phyloP scores from a whole-genome alignment of 768 basidiomycete species.

The Leccinum ochraceum region DNA sequence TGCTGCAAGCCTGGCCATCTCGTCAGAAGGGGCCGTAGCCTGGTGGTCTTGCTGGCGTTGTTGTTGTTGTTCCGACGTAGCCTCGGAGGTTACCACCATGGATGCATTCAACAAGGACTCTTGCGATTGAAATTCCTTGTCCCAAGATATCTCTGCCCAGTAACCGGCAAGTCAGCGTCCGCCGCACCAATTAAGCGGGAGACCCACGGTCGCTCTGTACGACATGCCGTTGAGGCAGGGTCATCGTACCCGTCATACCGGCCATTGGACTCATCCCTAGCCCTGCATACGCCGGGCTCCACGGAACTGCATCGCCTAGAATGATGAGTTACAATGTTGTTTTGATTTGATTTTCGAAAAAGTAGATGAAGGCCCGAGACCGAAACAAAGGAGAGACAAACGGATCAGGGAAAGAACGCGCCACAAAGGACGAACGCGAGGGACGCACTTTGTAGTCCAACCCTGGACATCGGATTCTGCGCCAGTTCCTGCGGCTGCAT shows the following conservation, averaged over 20 bases:
- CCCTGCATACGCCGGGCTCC: conserved; percentile 40
- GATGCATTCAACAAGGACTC: conserved; percentile 42
- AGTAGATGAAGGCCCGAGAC: neutral
- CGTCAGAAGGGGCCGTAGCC: conserved; percentile 44
- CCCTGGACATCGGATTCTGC: conserved; percentile 9
- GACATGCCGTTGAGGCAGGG: conserved; percentile 24
- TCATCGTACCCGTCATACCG: conserved; percentile 25
- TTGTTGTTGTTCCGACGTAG: conserved; percentile 12
- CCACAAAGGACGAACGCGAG: neutral
- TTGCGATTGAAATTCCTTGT: conserved; percentile 62
- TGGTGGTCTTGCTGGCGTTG: conserved; percentile 24
- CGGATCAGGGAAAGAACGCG: conserved; percentile 4
- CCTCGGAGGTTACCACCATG: conserved; percentile 7
- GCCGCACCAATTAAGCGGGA: neutral
- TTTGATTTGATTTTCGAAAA: neutral
- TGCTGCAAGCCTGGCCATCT: conserved; percentile 80
- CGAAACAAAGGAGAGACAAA: neutral
- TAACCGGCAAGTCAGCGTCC: neutral
- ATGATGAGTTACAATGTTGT: neutral
- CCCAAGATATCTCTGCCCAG: conserved; percentile 45
- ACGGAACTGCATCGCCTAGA: conserved; percentile 40
- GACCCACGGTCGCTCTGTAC: conserved; percentile 47
- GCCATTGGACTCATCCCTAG: conserved; percentile 43
- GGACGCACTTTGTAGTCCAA: conserved; percentile 22
- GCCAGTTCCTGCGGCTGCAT: conserved; percentile 11